Evolutionary conservation across 2,329 filamentous ascomycete genomes (phyloP).

Genomic region (Ramularia collo-cygni): DNA sequence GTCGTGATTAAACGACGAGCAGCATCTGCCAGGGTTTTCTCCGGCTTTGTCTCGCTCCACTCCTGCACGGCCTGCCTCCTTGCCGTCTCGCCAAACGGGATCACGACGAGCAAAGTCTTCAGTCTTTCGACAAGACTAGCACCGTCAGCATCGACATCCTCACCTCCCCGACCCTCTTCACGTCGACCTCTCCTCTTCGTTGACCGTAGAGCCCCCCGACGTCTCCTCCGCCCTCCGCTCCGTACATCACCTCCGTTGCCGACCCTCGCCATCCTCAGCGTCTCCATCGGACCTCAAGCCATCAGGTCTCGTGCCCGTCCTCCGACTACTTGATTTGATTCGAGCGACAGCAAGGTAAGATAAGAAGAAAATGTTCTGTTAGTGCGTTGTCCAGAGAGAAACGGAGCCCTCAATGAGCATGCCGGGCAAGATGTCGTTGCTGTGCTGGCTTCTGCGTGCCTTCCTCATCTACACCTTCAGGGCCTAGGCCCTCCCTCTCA

Average conservation of each 20-base stretch:
- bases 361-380: too few species aligned
- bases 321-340: too few species aligned
- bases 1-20: slow-evolving; percentile 16
- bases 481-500: too few species aligned
- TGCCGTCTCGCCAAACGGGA: slow-evolving; percentile 16
- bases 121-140: slow-evolving; percentile 14
- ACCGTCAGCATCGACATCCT: slow-evolving; percentile 17
- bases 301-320: slow-evolving; percentile 11
- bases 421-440: too few species aligned
- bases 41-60: slow-evolving; percentile 14
- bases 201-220: slow-evolving; percentile 35
- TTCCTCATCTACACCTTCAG: too few species aligned
- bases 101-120: slow-evolving; percentile 12
- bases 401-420: too few species aligned
- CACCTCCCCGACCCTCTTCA: slow-evolving; percentile 8
- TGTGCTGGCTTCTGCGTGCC: too few species aligned
- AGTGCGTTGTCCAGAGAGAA: too few species aligned
- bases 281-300: slow-evolving; percentile 1
- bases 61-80: slow-evolving; percentile 16
- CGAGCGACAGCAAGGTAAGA: too few species aligned
- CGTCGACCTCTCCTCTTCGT: slow-evolving; percentile 37
- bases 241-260: slow-evolving; percentile 6
- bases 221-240: slow-evolving; percentile 9
- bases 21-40: slow-evolving; percentile 17
- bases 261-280: slow-evolving; percentile 2